A percentile compares a stretch with the other conserved stretches of the same genome.
Evolutionary conservation across 2,329 filamentous ascomycete genomes (phyloP).

Genomic region (Fusarium anthophilum): DNA sequence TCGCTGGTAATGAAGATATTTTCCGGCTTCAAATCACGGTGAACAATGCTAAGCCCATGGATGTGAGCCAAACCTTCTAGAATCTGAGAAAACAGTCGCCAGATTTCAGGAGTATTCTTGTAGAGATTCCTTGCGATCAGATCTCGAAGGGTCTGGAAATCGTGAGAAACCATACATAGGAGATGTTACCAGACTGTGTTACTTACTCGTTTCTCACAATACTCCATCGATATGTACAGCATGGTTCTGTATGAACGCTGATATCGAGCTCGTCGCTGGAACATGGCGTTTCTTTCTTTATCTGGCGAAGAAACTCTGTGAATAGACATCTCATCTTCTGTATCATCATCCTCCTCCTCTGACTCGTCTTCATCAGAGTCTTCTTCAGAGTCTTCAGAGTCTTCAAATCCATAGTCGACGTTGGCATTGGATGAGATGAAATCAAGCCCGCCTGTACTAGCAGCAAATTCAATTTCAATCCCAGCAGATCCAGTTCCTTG

Average conservation of each 20-base stretch:
- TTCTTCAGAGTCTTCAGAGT: constrained; percentile 52
- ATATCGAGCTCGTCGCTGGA: constrained; percentile 48
- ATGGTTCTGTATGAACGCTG: constrained; percentile 72
- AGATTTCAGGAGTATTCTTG: constrained; percentile 80
- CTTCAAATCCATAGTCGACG: constrained; percentile 78
- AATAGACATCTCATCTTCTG: constrained; percentile 46
- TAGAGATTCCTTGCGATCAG: constrained; percentile 80
- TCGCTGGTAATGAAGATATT: constrained; percentile 87
- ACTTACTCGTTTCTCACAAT: constrained; percentile 86
- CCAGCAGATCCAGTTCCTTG: constrained; percentile 52
- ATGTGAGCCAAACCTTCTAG: constrained; percentile 91
- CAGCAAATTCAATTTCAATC: constrained; percentile 67
- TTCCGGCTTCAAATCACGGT: constrained; percentile 95
- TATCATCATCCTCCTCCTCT: constrained; percentile 58
- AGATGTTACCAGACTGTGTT: no score
- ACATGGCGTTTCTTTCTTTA: constrained; percentile 43
- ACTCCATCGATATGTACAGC: constrained; percentile 98
- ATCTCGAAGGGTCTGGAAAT: constrained; percentile 77
- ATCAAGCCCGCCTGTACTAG: constrained; percentile 84
- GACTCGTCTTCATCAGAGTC: constrained; percentile 58
- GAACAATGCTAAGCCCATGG: constrained; percentile 89
- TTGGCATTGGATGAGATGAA: constrained; percentile 90
- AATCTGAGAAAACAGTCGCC: constrained; percentile 91
- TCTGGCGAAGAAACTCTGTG: constrained; percentile 44
- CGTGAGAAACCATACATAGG: constrained; percentile 3